Percentiles rank a stretch among this genome's conserved stretches.
These are phyloP conservation scores for Xylaria polymorpha DNA, from an alignment of 2,329 filamentous ascomycete genomes.

Conservation along the genomic window DNA sequence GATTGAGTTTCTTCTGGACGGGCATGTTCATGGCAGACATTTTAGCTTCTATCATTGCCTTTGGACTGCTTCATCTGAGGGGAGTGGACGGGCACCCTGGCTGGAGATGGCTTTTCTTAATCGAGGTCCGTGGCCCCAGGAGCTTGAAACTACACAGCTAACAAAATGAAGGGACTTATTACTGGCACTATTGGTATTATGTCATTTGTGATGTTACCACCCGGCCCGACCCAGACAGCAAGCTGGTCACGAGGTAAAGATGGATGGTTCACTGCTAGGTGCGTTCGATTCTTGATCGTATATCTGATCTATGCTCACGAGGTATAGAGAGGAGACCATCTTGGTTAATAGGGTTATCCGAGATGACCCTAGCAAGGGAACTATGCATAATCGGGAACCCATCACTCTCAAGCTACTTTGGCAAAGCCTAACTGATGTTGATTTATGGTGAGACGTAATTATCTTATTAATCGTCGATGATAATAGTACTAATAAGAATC, in stretches of 20 bases:
- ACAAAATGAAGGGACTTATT: slow-evolving; percentile 42
- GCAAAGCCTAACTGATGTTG: slow-evolving; percentile 62
- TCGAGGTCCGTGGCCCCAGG: slow-evolving; percentile 54
- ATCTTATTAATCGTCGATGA: background rate
- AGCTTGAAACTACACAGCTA: background rate
- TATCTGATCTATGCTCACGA: background rate
- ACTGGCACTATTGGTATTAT: slow-evolving; percentile 57
- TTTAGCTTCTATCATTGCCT: slow-evolving; percentile 52
- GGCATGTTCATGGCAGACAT: slow-evolving; percentile 51
- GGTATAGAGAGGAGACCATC: slow-evolving; percentile 60
- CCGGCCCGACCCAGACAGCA: slow-evolving; percentile 59
- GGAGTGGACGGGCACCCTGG: slow-evolving; percentile 52
- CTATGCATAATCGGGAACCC: slow-evolving; percentile 67
- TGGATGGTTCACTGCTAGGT: slow-evolving; percentile 67
- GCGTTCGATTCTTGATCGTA: background rate
- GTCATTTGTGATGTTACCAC: slow-evolving; percentile 64
- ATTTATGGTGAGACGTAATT: slow-evolving; percentile 57
- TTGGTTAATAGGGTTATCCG: slow-evolving; percentile 66
- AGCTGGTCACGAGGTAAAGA: slow-evolving; percentile 59
- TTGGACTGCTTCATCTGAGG: slow-evolving; percentile 53
- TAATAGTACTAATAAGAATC: slow-evolving; percentile 14
- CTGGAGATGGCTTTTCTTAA: slow-evolving; percentile 63
- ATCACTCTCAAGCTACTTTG: slow-evolving; percentile 61
- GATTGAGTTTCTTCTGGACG: slow-evolving; percentile 54
- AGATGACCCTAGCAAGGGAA: slow-evolving; percentile 67